phyloP scores from a whole-genome alignment of 495 filamentous ascomycete genomes.

The Trichoderma asperelloides region DNA sequence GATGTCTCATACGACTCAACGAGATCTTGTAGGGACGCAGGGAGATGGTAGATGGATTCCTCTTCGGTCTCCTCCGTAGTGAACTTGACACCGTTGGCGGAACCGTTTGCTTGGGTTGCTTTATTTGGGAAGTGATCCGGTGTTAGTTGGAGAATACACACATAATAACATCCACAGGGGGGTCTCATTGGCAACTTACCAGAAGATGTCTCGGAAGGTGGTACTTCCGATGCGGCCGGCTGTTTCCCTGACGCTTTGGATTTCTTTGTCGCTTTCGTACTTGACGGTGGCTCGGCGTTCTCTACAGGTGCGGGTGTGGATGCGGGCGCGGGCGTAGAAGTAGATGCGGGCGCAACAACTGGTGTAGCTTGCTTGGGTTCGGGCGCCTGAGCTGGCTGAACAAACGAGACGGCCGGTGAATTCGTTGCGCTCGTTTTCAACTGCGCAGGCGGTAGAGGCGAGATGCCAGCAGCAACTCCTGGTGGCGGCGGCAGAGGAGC shows the following conservation, averaged over 20 bases:
- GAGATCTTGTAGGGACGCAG: constrained; percentile 78
- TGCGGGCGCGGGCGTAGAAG: constrained; percentile 14
- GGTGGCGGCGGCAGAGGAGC: constrained; percentile 84
- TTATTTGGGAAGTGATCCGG: not conserved
- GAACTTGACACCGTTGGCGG: constrained; percentile 39
- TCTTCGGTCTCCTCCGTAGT: constrained; percentile 45
- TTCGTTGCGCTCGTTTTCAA: constrained; percentile 34
- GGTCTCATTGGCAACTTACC: constrained; percentile 19
- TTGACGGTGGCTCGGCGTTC: constrained; percentile 9
- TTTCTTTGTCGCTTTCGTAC: constrained; percentile 17
- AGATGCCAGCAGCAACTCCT: constrained; percentile 37
- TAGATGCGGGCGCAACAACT: not conserved
- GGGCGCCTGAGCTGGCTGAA: constrained; percentile 31
- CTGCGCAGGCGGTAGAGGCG: constrained; percentile 38
- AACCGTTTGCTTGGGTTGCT: constrained; percentile 46
- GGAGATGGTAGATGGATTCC: constrained; percentile 93
- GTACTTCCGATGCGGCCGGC: constrained; percentile 22
- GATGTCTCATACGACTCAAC: constrained; percentile 83
- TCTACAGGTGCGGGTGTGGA: constrained; percentile 18
- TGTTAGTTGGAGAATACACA: constrained; percentile 14
- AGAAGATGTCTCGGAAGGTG: constrained; percentile 28
- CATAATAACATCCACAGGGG: not conserved
- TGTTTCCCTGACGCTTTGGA: constrained; percentile 32
- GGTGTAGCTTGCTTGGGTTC: constrained; percentile 21
- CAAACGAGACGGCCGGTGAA: constrained; percentile 30